Evolutionary conservation across 495 filamentous ascomycete species (phyloP).

Genomic region (Aspergillus sclerotioniger): DNA sequence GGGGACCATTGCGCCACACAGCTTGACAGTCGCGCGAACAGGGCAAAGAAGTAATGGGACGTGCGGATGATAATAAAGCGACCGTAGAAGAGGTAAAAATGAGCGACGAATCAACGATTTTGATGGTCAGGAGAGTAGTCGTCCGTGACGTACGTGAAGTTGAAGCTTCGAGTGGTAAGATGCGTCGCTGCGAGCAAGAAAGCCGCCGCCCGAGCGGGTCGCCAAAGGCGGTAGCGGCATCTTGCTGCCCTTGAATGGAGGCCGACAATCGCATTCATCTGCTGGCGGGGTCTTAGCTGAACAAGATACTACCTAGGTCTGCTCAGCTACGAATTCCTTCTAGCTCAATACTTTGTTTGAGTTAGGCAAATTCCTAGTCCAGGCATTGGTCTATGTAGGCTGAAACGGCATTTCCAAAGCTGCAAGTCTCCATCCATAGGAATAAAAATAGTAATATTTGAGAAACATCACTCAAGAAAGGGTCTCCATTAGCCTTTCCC

Average conservation of each 20-base stretch:
- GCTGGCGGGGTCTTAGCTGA: too few relatives aligned
- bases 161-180: constrained; percentile 10
- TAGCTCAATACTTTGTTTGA: too few relatives aligned
- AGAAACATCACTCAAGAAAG: too few relatives aligned
- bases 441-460: too few relatives aligned
- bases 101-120: neutral
- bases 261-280: too few relatives aligned
- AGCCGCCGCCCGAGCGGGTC: constrained; percentile 7
- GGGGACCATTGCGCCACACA: constrained; percentile 25
- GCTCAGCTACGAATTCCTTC: too few relatives aligned
- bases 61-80: constrained; percentile 3
- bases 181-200: constrained; percentile 11
- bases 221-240: constrained; percentile 18
- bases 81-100: constrained; percentile 3
- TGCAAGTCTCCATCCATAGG: too few relatives aligned
- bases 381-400: too few relatives aligned
- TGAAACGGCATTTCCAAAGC: too few relatives aligned
- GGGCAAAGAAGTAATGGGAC: neutral
- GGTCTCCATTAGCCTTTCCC: too few relatives aligned
- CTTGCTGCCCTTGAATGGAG: neutral
- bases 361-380: too few relatives aligned
- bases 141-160: constrained; percentile 15
- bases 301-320: too few relatives aligned
- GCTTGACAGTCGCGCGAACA: neutral
- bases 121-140: neutral